These are phyloP conservation scores for Chionographis japonica DNA, from an alignment of 106 monocot genomes.

Conservation along the genomic window DNA sequence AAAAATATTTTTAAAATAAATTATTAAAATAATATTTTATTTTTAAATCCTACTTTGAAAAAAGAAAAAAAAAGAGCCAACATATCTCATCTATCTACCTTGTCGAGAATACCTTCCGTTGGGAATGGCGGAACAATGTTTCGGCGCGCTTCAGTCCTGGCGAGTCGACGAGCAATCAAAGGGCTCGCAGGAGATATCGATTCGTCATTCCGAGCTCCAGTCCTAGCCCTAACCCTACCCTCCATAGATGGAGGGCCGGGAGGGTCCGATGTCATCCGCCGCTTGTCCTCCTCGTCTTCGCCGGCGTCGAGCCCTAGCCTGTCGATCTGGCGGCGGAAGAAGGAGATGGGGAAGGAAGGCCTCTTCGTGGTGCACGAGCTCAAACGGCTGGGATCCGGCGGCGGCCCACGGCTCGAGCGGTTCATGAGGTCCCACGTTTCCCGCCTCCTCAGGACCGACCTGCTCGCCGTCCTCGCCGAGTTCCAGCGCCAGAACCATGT, in stretches of 20 bases:
- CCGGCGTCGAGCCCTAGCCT: constrained; percentile 73
- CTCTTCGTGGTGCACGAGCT: constrained; percentile 86
- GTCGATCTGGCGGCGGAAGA: constrained; percentile 97
- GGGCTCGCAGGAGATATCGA: no score
- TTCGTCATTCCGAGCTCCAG: no score
- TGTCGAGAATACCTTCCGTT: no score
- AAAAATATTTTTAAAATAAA: no score
- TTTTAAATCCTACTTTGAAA: no score
- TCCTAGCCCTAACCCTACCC: no score
- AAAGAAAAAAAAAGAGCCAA: no score
- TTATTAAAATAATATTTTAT: no score
- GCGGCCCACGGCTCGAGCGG: constrained; percentile 40
- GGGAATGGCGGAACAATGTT: no score
- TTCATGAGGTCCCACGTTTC: constrained; percentile 79
- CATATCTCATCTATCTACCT: no score
- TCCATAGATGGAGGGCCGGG: neutral
- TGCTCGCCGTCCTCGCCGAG: constrained; percentile 86
- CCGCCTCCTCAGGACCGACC: constrained; percentile 80
- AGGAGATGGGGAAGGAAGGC: constrained; percentile 99
- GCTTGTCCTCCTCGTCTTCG: constrained; percentile 20
- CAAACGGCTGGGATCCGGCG: constrained; percentile 51
- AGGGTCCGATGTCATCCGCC: neutral
- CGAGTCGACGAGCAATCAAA: no score
- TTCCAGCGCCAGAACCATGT: constrained; percentile 87
- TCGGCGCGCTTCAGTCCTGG: no score